Evolutionary conservation across 2,329 filamentous ascomycete genomes (phyloP).

Genomic region (Cryphonectria parasitica): DNA sequence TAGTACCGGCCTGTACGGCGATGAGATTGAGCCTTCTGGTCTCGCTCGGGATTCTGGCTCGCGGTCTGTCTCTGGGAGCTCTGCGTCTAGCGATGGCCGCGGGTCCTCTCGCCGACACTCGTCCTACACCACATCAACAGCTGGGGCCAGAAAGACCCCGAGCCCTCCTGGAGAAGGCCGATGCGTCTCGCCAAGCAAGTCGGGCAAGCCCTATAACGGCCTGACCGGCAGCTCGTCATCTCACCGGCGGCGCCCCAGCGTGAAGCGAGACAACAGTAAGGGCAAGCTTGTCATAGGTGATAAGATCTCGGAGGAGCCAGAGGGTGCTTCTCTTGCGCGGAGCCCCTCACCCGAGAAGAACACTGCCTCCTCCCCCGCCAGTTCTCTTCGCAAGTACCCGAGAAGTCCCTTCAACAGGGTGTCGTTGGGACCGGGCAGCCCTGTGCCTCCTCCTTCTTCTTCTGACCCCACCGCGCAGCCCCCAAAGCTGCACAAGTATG

Average conservation of each 20-base stretch:
- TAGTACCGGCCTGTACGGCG: slow-evolving; percentile 56
- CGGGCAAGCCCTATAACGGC: slow-evolving; percentile 47
- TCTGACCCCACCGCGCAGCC: slow-evolving; percentile 43
- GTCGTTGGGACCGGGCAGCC: slow-evolving; percentile 54
- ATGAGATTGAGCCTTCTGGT: slow-evolving; percentile 51
- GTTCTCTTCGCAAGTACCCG: slow-evolving; percentile 60
- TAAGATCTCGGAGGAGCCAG: slow-evolving; percentile 88
- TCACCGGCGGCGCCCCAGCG: slow-evolving; percentile 64
- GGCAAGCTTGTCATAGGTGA: slow-evolving; percentile 74
- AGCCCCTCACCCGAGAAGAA: slow-evolving; percentile 28
- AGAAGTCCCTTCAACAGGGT: slow-evolving; percentile 69
- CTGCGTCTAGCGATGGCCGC: slow-evolving; percentile 51
- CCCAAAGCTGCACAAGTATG: slow-evolving; percentile 47
- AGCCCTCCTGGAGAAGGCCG: slow-evolving; percentile 37
- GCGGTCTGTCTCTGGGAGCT: slow-evolving; percentile 57
- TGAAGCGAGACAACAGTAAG: slow-evolving; percentile 72
- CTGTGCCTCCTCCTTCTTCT: slow-evolving; percentile 31
- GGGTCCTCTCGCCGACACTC: slow-evolving; percentile 40
- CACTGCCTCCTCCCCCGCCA: slow-evolving; percentile 35
- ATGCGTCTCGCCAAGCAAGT: slow-evolving; percentile 36
- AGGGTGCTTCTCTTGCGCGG: slow-evolving; percentile 45
- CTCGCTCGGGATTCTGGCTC: slow-evolving; percentile 47
- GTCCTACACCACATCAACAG: slow-evolving; percentile 28
- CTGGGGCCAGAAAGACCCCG: slow-evolving; percentile 26
- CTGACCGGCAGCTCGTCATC: slow-evolving; percentile 43